Percentiles rank a stretch among this genome's conserved stretches.
Evolutionary conservation across 2,329 filamentous ascomycete genomes (phyloP).

Genomic region (Chaetomium strumarium): DNA sequence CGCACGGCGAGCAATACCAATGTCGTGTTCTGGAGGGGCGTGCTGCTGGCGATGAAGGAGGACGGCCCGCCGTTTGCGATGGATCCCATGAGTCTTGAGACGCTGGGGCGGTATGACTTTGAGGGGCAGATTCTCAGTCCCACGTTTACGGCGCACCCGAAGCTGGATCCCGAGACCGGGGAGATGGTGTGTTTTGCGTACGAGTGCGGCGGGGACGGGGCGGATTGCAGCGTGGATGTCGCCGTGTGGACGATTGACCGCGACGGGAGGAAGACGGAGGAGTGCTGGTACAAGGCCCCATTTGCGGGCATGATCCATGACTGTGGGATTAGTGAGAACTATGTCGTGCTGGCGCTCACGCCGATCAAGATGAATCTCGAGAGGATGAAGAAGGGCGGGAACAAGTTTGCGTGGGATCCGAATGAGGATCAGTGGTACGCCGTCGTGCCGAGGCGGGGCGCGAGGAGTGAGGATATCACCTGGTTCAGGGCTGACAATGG

Average conservation of each 20-base stretch:
- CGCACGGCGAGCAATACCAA: conserved; percentile 55
- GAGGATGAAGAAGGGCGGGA: conserved; percentile 39
- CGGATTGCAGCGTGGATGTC: conserved; percentile 39
- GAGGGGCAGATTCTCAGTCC: conserved; percentile 43
- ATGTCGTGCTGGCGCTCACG: conserved; percentile 42
- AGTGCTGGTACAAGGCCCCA: conserved; percentile 44
- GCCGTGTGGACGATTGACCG: conserved; percentile 41
- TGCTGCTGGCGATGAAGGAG: conserved; percentile 51
- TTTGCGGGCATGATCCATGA: conserved; percentile 51
- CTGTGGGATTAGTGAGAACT: conserved; percentile 42
- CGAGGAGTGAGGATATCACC: conserved; percentile 45
- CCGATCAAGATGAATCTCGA: conserved; percentile 42
- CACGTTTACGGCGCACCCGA: conserved; percentile 48
- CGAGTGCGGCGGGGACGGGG: conserved; percentile 39
- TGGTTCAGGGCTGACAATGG: conserved; percentile 49
- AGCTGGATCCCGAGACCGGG: conserved; percentile 45
- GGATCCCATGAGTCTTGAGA: conserved; percentile 45
- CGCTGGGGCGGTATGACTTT: conserved; percentile 45
- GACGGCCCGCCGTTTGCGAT: conserved; percentile 46
- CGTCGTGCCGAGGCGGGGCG: conserved; percentile 44
- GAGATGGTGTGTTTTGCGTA: conserved; percentile 50
- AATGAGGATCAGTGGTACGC: conserved; percentile 51
- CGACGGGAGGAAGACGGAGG: conserved; percentile 40
- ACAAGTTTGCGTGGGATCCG: conserved; percentile 48
- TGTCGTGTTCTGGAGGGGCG: conserved; percentile 51